phyloP scores from a whole-genome alignment of 2,329 filamentous ascomycete species.

The Pseudocercospora vitis region DNA sequence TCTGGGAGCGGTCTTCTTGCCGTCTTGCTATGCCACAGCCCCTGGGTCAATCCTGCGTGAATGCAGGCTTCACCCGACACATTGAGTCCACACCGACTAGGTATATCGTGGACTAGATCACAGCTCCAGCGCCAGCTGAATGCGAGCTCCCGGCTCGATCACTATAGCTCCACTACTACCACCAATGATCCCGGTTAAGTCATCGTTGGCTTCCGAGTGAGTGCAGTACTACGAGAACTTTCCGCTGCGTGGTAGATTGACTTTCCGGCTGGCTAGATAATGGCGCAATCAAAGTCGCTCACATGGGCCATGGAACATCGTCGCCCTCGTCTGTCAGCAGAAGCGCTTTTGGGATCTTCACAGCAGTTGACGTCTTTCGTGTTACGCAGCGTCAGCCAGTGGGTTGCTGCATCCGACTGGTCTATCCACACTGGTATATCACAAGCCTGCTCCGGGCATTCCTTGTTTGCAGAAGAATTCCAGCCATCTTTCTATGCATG shows the following conservation, averaged over 20 bases:
- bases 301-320: not conserved
- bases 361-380: not conserved
- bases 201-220: not conserved
- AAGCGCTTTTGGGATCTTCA: not conserved
- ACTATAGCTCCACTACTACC: constrained; percentile 8
- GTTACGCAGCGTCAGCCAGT: not conserved
- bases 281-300: constrained; percentile 2
- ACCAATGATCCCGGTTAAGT: constrained; percentile 1
- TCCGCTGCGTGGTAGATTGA: constrained; percentile 14
- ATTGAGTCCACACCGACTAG: not conserved
- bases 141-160: constrained; percentile 16
- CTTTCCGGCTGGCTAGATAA: constrained; percentile 4
- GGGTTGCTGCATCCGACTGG: not conserved
- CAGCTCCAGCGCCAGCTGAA: constrained; percentile 8
- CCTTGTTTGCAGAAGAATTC: constrained; percentile 5
- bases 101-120: too few relatives aligned
- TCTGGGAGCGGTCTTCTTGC: not conserved
- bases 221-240: constrained; percentile 3
- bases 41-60: too few relatives aligned
- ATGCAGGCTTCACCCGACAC: not conserved
- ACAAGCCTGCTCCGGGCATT: constrained; percentile 11
- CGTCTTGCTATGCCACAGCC: too few relatives aligned
- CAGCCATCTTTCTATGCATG: constrained; percentile 16
- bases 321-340: not conserved
- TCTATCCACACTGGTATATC: constrained; percentile 7